A percentile compares a stretch with the other conserved stretches of the same genome.
Conservation (phyloP, 1,284 basidiomycete genomes). For the Pterula multifida region DNA sequence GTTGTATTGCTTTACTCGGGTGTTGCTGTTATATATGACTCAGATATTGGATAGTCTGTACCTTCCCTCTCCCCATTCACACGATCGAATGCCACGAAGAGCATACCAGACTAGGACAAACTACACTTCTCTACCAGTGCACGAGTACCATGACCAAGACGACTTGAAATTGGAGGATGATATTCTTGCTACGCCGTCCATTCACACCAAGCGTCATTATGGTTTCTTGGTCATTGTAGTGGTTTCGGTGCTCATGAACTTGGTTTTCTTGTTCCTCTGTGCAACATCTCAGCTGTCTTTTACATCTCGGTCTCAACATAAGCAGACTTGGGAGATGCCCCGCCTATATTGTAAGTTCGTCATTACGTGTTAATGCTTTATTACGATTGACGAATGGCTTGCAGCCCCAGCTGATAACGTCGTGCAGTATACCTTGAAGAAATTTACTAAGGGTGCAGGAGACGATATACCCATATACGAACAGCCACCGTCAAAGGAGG, state of each 20-base stretch:
- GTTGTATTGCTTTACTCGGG: no score
- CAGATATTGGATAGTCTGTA: no score
- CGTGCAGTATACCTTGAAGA: not conserved
- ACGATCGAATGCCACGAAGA: not conserved
- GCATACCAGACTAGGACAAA: not conserved
- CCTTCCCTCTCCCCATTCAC: no score
- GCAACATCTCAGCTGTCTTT: not conserved
- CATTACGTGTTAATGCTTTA: no score
- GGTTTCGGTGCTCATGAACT: not conserved
- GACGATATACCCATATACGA: not conserved
- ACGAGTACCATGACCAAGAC: not conserved
- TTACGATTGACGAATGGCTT: not conserved
- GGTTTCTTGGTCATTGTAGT: not conserved
- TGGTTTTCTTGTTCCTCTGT: not conserved
- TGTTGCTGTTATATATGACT: no score
- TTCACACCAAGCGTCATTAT: no score
- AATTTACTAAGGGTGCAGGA: not conserved
- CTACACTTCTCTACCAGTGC: not conserved
- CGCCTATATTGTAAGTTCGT: not conserved
- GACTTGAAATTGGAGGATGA: not conserved
- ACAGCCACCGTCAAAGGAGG: not conserved
- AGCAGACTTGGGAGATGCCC: not conserved
- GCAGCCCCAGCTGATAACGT: not conserved
- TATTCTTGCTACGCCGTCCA: no score
- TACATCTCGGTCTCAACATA: not conserved